Conservation (phyloP, 2,329 filamentous ascomycete species). For the Pseudogymnoascus sp. region DNA sequence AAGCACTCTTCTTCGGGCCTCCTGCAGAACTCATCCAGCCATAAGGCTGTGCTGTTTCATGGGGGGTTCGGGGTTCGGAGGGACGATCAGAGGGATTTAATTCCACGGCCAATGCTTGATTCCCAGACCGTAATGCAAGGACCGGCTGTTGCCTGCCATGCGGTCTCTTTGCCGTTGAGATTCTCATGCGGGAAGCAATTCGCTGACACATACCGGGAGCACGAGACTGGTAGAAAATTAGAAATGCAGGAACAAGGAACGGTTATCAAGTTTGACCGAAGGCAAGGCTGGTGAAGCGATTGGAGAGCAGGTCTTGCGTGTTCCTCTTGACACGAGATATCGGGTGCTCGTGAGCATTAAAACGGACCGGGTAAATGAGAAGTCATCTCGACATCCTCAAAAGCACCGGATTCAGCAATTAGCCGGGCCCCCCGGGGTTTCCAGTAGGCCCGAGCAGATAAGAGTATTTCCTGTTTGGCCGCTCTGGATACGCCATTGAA, state of each 20-base stretch:
- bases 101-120: neutral
- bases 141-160: neutral
- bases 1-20: neutral
- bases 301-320: neutral
- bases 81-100: neutral
- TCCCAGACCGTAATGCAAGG: neutral
- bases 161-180: neutral
- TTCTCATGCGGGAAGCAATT: neutral
- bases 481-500: neutral
- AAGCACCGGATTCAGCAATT: neutral
- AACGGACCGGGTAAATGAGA: neutral
- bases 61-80: neutral
- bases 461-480: neutral
- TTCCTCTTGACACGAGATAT: neutral
- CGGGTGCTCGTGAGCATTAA: neutral
- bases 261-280: neutral
- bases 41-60: neutral
- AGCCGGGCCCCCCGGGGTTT: neutral
- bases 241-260: conserved; percentile 1
- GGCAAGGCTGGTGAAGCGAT: neutral
- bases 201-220: neutral
- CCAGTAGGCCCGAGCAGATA: neutral
- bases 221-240: neutral
- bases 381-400: neutral
- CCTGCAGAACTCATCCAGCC: neutral